Base-by-base conservation (phyloP, 1,284 basidiomycete species). In the Meira miltonrushii region DNA sequence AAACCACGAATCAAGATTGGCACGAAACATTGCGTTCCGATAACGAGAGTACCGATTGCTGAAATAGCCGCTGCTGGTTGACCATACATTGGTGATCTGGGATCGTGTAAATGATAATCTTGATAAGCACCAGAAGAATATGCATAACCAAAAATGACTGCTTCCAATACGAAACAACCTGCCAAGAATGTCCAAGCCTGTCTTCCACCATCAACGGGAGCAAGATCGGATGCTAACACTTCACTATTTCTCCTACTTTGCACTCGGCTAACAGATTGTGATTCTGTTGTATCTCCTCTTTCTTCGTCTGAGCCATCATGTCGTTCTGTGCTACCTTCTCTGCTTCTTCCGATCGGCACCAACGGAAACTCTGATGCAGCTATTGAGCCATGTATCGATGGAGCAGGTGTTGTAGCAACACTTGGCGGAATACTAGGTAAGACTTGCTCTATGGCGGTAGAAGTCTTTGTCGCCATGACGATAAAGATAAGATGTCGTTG, bases 41-140 rank as follows among this genome's bases (percentile, higher is more conserved):
- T 48, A 2, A 71, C 57, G 0, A 65, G 50, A 2, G 71, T 71
- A 8, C 71, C 71, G 48, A 73, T 62, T 7, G 65, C 62, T 0
- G 69, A 71, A 17, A 62, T 58, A 2, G 58, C 48, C 15, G 58
- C 39, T 10, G 57, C 43, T 8, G 40, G 33, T 39, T 51, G 33
- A 1, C 49, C 47, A 53, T 71, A 65, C 51, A 71, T 63, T n/a
- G 67, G 64, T 23, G 69, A 71, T 33, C 21, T 33, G 0, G 61
- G 55, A 23, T 70, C 41, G 41, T 67, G 63, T 46, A 63, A 47
- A 55, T 74, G 75, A 46, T 73, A 78, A 38, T 71, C 67, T 50
- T 75, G 73, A 53, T 69, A 75, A 4, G 69, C 64, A 13, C 25
- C 15, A 50, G 25, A 50, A 28, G 25, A 21, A 33, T 50, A 28